Percentiles rank a stretch among this genome's conserved stretches.
phyloP scores from a whole-genome alignment of 768 basidiomycete species.

The Mycena filopes region DNA sequence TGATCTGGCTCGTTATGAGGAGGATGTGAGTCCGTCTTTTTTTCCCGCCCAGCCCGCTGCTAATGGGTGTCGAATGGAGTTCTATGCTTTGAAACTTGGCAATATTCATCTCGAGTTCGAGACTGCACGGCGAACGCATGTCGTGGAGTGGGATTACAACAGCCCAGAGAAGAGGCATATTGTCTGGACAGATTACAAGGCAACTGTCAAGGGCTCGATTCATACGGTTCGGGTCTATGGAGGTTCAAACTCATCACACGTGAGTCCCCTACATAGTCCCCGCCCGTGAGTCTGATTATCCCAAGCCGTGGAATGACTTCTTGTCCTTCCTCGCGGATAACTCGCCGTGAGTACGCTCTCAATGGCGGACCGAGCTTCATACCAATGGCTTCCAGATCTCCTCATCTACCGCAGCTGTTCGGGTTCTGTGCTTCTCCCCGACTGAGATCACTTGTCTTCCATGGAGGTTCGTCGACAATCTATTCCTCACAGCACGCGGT shows the following conservation, averaged over 20 bases:
- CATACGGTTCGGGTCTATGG: slow-evolving; percentile 14
- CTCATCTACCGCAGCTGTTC: slow-evolving; percentile 10
- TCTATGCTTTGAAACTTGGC: slow-evolving; percentile 5
- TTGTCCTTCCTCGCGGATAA: slow-evolving; percentile 2
- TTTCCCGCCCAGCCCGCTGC: no score
- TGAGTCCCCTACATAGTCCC: not conserved
- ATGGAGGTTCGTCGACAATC: slow-evolving; percentile 3
- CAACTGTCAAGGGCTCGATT: not conserved
- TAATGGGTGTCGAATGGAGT: not conserved
- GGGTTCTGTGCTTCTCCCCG: slow-evolving; percentile 11
- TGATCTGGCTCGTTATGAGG: no score
- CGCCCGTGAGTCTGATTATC: no score
- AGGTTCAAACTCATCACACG: not conserved
- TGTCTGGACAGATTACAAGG: slow-evolving; percentile 15
- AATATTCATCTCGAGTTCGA: slow-evolving; percentile 14
- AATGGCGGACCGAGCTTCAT: no score
- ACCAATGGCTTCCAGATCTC: not conserved
- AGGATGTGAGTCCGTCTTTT: no score
- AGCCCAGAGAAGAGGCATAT: not conserved
- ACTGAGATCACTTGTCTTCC: slow-evolving; percentile 7
- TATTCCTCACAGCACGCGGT: not conserved
- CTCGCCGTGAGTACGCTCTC: slow-evolving; percentile 4
- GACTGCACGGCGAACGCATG: not conserved
- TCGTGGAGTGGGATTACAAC: not conserved
- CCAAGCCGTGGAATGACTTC: slow-evolving; percentile 8